Evolutionary conservation across 2,329 filamentous ascomycete genomes (phyloP), one percentile per base, ranked within the genome.

Genomic region (Talaromyces sp.): DNA sequence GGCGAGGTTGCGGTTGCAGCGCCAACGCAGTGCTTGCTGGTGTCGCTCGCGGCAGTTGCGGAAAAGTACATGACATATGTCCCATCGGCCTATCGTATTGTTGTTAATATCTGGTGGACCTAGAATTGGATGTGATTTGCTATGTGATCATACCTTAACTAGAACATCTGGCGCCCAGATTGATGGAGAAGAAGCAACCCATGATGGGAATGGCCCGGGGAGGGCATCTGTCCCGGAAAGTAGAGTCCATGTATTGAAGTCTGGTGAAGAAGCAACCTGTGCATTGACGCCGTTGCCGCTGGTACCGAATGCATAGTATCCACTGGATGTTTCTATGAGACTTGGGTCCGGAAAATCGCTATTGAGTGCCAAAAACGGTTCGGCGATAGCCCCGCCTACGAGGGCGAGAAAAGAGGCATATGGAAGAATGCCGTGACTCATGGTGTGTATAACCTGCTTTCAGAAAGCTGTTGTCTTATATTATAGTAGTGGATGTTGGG

Each of bases 91-190:
- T 73, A 43, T 68, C 56, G 19, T 13, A n/a, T 14, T 39, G 11
- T 62, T 56, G 37, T 57, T 39, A 43, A 37, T 50, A n/a, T 37
- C 47, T 24, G 16, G 58, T n/a, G 11, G 16, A 43, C 8, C 31
- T 1, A 4, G 8, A 8, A 0, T 14, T n/a, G n/a, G 3, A 19
- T 24, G 14, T 27, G 7, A 24, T 16, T 11, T 9, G 19, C 6
- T 3, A n/a, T 45, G n/a, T 27, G 33, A 45, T 58, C 67, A 27
- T 65, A 75, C 73, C 19, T 85, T 74, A 57, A 76, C 75, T 7
- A 80, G 78, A 2, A 88, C 83, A 70, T 87, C 85, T 10, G 86
- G 86, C 0, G 86, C 86, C 86, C 86, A 88, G 13, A 82, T 82
- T 63, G 83, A 79, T 6, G 71, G 70, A 3, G 71, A 70, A 3